Evolutionary conservation across 345 rosid genomes (phyloP), one percentile per base, ranked within the genome.

Genomic region (Acer saccharum): DNA sequence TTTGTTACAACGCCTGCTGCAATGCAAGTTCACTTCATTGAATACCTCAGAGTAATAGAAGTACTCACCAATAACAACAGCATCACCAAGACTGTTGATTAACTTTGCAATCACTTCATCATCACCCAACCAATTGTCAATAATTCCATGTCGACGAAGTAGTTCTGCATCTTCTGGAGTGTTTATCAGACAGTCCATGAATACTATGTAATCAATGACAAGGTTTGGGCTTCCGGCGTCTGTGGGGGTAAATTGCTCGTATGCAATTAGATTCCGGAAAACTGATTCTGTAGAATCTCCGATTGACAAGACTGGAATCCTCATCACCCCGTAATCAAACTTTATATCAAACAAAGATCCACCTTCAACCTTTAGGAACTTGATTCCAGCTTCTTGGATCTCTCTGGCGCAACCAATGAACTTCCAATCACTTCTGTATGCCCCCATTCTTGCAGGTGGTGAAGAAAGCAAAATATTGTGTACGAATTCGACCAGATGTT

Each of bases 141-240:
- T 43, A 43, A 43, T 43, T 43, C 46, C 46, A 43, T 6, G 46
- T 43, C 46, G 10, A 43, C 46, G 7, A 8, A 43, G 46, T 43
- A 43, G 46, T 27, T 75, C 58, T 35, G 76, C 84, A 41, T 81
- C 87, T 46, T 71, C 61, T 10, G 23, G 2, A 8, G 80, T 29
- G 78, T 74, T 54, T 50, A 83, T 65, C 10, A 79, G 74, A 29
- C 76, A 64, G 17, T 79, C 82, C 82, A 81, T 71, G 9, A 83
- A 52, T 0, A 1, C 16, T 6, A 52, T 41, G 14, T 81, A 83
- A 60, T 83, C 85, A 0, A 10, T 23, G 14, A 78, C 16, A 13
- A 65, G 48, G 5, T 55, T 3, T 3, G 60, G 1, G 13, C 35
- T 13, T 3, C 46, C 1, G 46, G 1, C 9, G 46, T n/a, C 1